phyloP scores from a whole-genome alignment of 1,284 basidiomycete genomes.

The Thecaphora thlaspeos region DNA sequence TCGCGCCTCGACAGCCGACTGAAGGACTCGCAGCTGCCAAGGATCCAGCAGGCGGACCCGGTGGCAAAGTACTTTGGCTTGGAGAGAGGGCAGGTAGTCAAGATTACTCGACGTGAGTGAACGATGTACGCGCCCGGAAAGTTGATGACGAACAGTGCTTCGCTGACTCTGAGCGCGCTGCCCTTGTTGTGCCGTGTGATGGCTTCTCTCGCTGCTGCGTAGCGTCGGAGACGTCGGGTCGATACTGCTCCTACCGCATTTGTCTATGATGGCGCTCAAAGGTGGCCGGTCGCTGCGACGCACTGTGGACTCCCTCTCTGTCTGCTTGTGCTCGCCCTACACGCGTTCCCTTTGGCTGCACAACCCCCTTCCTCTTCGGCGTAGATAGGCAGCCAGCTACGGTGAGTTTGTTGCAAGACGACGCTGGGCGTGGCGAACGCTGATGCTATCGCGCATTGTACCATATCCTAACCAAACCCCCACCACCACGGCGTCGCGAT shows the following conservation, averaged over 20 bases:
- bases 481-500: too few species aligned
- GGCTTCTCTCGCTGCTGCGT: not conserved
- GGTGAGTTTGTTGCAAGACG: too few species aligned
- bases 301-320: too few species aligned
- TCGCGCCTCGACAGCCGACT: conserved; percentile 68
- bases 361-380: too few species aligned
- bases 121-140: too few species aligned
- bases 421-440: too few species aligned
- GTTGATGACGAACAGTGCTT: not conserved
- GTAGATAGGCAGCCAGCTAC: too few species aligned
- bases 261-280: conserved; percentile 60
- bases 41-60: conserved; percentile 92
- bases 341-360: too few species aligned
- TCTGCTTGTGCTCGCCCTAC: too few species aligned
- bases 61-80: conserved; percentile 97
- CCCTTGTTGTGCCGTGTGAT: not conserved
- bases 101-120: conserved; percentile 76
- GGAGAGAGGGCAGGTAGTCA: conserved; percentile 91
- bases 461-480: too few species aligned
- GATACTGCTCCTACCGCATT: conserved; percentile 89
- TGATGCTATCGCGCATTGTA: too few species aligned
- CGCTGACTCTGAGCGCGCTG: not conserved
- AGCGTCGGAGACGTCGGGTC: conserved; percentile 91
- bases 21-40: conserved; percentile 95
- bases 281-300: too few species aligned